Base-by-base conservation (phyloP, 2,329 filamentous ascomycete species). In the Whalleya microplaca region DNA sequence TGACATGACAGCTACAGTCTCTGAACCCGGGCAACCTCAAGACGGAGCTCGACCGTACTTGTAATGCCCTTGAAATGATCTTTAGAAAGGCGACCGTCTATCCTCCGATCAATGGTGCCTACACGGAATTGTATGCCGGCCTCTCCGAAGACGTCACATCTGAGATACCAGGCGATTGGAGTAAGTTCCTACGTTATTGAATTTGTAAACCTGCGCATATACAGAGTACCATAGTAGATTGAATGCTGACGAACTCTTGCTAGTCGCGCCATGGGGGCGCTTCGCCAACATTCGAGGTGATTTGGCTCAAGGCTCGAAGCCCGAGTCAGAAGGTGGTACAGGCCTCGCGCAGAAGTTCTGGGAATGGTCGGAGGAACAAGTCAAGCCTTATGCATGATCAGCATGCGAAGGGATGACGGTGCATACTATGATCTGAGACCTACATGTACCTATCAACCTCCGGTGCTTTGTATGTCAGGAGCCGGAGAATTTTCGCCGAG, bases 211-310 rank as follows among this genome's bases (percentile, higher is more conserved):
- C 14, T 48, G 18, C 43, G 21, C 1, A 23, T 41, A 21, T 8
- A 23, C 19, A 19, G n/a, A n/a, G n/a, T n/a, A n/a, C 44, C 27
- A 27, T 27, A 27, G 4, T 32, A 14, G 29, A 29, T 23, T 20
- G n/a, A 32, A 41, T 53, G 21, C 44, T 61, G 43, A 62, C 48
- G 48, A 50, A 41, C 16, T 50, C 20, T 37, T 21, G 3, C 8
- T 23, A 72, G 71, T 83, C 21, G 70, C 79, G 48, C 80, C 80
- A 1, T 84, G 78, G 77, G 80, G 80, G 59, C 67, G 72, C 27
- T 64, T 72, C 54, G 55, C 51, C 44, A 53, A 68, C 18, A 69
- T 75, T 18, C 65, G 72, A 12, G 57, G 62, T 37, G 75, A 76
- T 56, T 40, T 76, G 12, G 65, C 65, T 3, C 60, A 67, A 2